Evolutionary conservation across 192 early-diverging fungal genomes (phyloP), one percentile per base, ranked within the genome.

Genomic region (Funneliformis mosseae): DNA sequence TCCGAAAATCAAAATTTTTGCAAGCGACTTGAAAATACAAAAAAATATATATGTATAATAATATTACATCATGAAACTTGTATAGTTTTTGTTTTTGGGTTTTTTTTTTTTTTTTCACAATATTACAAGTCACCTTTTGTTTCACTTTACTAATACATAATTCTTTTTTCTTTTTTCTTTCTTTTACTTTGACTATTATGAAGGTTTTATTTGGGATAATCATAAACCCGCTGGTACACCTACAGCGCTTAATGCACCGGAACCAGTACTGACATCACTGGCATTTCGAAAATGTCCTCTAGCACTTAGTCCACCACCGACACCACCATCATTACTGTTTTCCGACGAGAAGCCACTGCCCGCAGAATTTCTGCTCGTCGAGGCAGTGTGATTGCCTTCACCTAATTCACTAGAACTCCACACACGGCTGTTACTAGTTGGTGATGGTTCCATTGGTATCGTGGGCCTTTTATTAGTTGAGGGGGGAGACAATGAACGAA

Each of bases 181-280:
- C 33, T 33, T 33, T 33, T 33, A 0, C 3, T 33, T 33, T 33
- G 33, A 33, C 0, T 33, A 33, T 33, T 33, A 33, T 33, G 33
- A 33, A 2, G 33, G 33, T 33, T n/a, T n/a, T n/a, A n/a, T n/a
- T n/a, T n/a, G n/a, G 11, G 12, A 55, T 18, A 16, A 66, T 66
- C 14, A 66, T 28, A 66, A 14, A 66, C 27, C 64, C 18, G 25
- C 8, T 28, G 71, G 71, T n/a, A 73, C 71, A 42, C 71, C 71
- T 25, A 73, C 71, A 0, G 71, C 71, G 18, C 18, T 43, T 43
- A 73, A 46, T 42, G 71, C 71, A 16, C 71, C 71, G 3, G 71
- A 73, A 38, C 71, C 71, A 73, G 28, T 73, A 43, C 18, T 43
- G 7, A 73, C 71, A 73, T 73, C 41, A 18, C 39, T 43, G 23